Evolutionary conservation across 164 flowering plant genomes (phyloP), one percentile per base, ranked within the genome.

Genomic region (Sedum album): DNA sequence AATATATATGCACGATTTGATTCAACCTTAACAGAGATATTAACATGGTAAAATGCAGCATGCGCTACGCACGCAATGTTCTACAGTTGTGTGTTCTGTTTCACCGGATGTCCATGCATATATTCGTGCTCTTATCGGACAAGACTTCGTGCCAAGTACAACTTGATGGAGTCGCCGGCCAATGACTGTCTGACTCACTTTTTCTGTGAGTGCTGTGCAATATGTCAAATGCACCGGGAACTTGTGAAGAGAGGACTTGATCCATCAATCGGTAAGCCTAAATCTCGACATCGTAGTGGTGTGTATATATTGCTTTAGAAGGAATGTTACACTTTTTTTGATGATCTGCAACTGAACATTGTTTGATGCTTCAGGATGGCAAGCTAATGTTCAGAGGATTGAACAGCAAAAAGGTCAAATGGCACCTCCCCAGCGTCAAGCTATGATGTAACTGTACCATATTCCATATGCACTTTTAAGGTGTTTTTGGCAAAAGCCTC

Each of bases 121-220:
- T 13, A 70, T 2, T 80, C 85, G 0, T 75, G 80, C 74, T 53
- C 73, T 0, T 82, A 80, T 41, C 77, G 85, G 2, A 69, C 76
- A 0, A 82, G 74, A 33, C 71, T 80, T 39, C 70, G 82, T 48
- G 70, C 31, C 73, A 70, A 65, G 41, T 73, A 7, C n/a, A n/a
- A n/a, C n/a, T n/a, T n/a, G n/a, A n/a, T n/a, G n/a, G n/a, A n/a
- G n/a, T n/a, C n/a, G n/a, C 80, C 85, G 0, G 79, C 76, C 2
- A 74, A 80, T 0, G 83, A 82, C 48, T 77, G 76, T 72, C 5
- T 74, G 18, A 49, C 75, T n/a, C 85, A 80, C 63, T 73, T 55
- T 55, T 39, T 78, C 0, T 80, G 80, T n/a, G 83, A 80, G 36
- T 55, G 57, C 46, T 80, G 82, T 42, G 85, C 85, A 23, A 74